A percentile compares a stretch with the other conserved stretches of the same genome.
These are phyloP conservation scores for Waitea zeae DNA, from an alignment of 1,284 basidiomycete species.

Conservation along the genomic window DNA sequence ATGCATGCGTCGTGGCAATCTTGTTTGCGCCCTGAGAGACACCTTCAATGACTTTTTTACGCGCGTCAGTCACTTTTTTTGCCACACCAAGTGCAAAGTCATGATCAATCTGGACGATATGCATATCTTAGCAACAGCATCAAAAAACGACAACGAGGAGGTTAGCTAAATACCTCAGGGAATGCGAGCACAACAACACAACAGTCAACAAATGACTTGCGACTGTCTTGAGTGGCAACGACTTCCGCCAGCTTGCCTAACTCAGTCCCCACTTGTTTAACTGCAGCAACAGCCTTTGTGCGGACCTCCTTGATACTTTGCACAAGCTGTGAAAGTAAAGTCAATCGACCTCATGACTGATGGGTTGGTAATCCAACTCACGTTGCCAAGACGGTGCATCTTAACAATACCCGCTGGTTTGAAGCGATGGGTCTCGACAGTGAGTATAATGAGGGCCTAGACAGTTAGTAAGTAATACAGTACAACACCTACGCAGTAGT, in stretches of 20 bases:
- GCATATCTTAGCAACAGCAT: neutral
- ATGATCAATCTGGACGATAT: conserved; percentile 42
- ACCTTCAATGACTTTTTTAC: conserved; percentile 54
- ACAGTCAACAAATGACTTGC: conserved; percentile 30
- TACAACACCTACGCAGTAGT: neutral
- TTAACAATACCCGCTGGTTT: conserved; percentile 51
- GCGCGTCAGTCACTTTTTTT: conserved; percentile 48
- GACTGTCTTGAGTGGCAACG: conserved; percentile 30
- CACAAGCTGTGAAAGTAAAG: conserved; percentile 29
- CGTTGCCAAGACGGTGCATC: conserved; percentile 50
- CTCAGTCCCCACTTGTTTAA: too few species aligned
- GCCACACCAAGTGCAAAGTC: conserved; percentile 44
- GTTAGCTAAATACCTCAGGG: neutral
- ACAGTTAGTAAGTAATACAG: conserved; percentile 5
- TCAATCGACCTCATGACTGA: conserved; percentile 3
- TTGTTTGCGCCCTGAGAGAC: conserved; percentile 47
- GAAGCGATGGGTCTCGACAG: conserved; percentile 50
- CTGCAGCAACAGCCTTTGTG: conserved; percentile 24
- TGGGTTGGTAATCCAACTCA: conserved; percentile 15
- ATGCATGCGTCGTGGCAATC: conserved; percentile 27
- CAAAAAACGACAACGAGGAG: conserved; percentile 2
- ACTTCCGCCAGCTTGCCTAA: conserved; percentile 31
- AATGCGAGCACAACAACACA: conserved; percentile 14
- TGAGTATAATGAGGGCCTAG: conserved; percentile 52
- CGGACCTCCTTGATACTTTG: conserved; percentile 47